Evolutionary conservation across 2,329 filamentous ascomycete species (phyloP).

Genomic region (Colletotrichum truncatum): DNA sequence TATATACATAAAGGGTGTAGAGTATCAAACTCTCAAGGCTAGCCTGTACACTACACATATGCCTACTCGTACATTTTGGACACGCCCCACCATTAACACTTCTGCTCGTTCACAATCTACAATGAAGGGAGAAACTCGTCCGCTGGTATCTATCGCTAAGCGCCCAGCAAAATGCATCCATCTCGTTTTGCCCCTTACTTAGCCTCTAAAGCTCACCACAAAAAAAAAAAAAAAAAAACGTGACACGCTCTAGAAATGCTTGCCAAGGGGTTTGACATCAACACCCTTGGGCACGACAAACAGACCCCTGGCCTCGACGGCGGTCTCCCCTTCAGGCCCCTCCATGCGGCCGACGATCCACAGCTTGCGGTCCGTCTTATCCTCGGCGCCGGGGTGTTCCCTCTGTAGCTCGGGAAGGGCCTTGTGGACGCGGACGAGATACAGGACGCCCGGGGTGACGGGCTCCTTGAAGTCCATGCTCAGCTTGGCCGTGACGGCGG

Average conservation of each 20-base stretch:
- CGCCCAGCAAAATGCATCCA: too few species aligned
- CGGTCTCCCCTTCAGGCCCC: background rate
- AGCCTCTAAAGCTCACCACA: too few species aligned
- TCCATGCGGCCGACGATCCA: constrained; percentile 27
- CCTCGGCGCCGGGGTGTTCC: constrained; percentile 1
- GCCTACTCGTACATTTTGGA: too few species aligned
- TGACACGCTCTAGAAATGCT: constrained; percentile 5
- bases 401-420: constrained; percentile 17
- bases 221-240: too few species aligned
- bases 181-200: too few species aligned
- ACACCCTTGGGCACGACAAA: constrained; percentile 31
- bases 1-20: too few species aligned
- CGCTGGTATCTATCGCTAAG: too few species aligned
- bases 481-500: constrained; percentile 28
- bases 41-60: too few species aligned
- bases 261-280: constrained; percentile 4
- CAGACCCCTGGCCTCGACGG: constrained; percentile 20
- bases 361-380: constrained; percentile 29
- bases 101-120: too few species aligned
- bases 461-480: constrained; percentile 18
- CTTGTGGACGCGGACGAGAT: constrained; percentile 19
- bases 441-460: constrained; percentile 7
- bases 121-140: too few species aligned
- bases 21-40: too few species aligned
- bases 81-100: too few species aligned